phyloP scores from a whole-genome alignment of 371 early-diverging fungal genomes.

The Lichtheimia hyalospora region DNA sequence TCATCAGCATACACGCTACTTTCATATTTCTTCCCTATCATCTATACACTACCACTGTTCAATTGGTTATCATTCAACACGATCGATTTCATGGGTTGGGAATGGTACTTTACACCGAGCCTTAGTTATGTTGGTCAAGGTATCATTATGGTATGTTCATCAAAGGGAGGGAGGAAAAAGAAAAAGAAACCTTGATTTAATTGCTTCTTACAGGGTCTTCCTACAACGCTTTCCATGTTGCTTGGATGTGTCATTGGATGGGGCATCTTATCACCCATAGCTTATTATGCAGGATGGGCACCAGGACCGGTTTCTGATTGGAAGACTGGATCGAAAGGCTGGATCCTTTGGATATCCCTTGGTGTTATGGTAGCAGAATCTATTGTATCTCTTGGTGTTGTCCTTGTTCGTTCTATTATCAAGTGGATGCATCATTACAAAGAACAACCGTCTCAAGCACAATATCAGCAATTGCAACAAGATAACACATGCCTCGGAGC shows the following conservation, averaged over 20 bases:
- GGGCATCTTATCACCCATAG: slow-evolving; percentile 77
- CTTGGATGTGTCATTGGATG: slow-evolving; percentile 77
- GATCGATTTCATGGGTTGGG: slow-evolving; percentile 56
- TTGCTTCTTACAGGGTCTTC: slow-evolving; percentile 52
- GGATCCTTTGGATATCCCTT: slow-evolving; percentile 86
- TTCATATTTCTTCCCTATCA: slow-evolving; percentile 63
- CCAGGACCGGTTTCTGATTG: slow-evolving; percentile 73
- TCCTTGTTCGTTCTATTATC: slow-evolving; percentile 40
- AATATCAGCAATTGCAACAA: neutral
- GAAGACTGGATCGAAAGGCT: slow-evolving; percentile 74
- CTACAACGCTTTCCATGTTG: slow-evolving; percentile 73
- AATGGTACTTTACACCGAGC: slow-evolving; percentile 79
- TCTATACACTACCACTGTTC: slow-evolving; percentile 65
- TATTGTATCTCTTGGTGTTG: slow-evolving; percentile 62
- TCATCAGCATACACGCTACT: slow-evolving; percentile 68
- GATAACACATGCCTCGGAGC: neutral
- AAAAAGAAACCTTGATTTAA: too few relatives aligned
- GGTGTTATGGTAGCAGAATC: slow-evolving; percentile 84
- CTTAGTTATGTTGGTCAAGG: slow-evolving; percentile 83
- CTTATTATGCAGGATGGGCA: slow-evolving; percentile 72
- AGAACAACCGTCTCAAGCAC: slow-evolving; percentile 3
- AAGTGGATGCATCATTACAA: slow-evolving; percentile 1
- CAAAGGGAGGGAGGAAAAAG: too few relatives aligned
- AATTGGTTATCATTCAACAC: slow-evolving; percentile 55
- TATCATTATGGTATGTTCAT: slow-evolving; percentile 66